Base-by-base conservation (phyloP, 345 rosid species). In the Physaria fendleri region DNA sequence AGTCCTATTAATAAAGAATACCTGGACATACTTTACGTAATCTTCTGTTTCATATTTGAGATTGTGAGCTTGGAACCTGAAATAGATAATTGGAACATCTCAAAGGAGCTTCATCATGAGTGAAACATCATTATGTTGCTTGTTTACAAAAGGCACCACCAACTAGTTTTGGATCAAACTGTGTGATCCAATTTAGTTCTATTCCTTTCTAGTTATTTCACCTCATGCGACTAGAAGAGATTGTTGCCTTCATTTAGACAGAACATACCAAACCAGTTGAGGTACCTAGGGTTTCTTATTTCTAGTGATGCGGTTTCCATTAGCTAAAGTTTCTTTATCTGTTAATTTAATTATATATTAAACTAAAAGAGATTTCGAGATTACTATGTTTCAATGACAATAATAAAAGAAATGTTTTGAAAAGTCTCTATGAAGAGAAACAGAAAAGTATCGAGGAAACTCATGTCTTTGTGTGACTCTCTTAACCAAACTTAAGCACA, bases 401-500 rank as follows among this genome's bases (percentile, higher is more conserved):
- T 25, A 32, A 2, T 34, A 53, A n/a, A 42, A 27, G 32, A 48
- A 28, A 35, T 47, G 33, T 28, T 56, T 56, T 25, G 47, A 44
- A 35, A 6, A 45, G 16, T 11, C 25, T 20, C 22, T 9, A 56
- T 24, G 29, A 25, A 29, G 38, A 34, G 62, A 45, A 64, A 44
- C 60, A 45, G 9, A 35, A 66, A 29, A 59, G 53, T 17, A 51
- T 17, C n/a, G n/a, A n/a, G n/a, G 46, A 40, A 4, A 5, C 41
- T 50, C 52, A 24, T 50, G 58, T 58, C 16, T 34, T 58, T 28
- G 66, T 59, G 46, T 2, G 72, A 68, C 33, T 42, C 65, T 49
- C 25, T n/a, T 41, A 47, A 59, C 59, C 62, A 65, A 65, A 65
- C n/a, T 23, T 27, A 34, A 30, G 34, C 52, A 9, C 52, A 52